Percentiles rank a stretch among this genome's conserved stretches.
These are phyloP conservation scores for Stephania yunnanensis DNA, from an alignment of 164 flowering plant species.

Conservation along the genomic window DNA sequence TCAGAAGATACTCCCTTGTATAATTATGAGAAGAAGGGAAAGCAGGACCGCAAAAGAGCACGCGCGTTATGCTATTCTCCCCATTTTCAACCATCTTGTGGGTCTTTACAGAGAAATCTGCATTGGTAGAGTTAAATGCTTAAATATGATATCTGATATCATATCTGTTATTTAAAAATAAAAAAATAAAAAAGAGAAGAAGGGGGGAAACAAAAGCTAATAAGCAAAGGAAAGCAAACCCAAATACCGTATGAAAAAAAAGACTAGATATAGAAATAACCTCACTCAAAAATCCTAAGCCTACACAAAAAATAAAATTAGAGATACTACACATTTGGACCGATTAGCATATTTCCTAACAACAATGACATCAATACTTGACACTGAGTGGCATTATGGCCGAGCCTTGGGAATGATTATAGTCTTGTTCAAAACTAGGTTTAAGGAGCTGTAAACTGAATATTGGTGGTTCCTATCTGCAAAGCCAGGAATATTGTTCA, in stretches of 20 bases:
- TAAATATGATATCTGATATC: not conserved
- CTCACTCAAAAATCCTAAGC: not conserved
- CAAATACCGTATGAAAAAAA: not conserved
- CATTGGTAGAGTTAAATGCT: slow-evolving; percentile 11
- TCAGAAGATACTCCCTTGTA: slow-evolving; percentile 62
- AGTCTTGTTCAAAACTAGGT: not conserved
- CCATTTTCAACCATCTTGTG: slow-evolving; percentile 20
- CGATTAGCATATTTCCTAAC: not conserved
- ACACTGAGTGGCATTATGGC: not conserved
- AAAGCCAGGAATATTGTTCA: too few species aligned
- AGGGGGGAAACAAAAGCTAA: not conserved
- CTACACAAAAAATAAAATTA: not conserved
- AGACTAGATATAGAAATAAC: not conserved
- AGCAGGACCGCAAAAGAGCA: slow-evolving; percentile 74
- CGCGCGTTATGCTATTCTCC: slow-evolving; percentile 36
- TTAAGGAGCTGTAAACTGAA: not conserved
- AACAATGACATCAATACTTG: not conserved
- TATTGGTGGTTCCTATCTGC: not conserved
- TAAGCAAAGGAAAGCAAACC: not conserved
- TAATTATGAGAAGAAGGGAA: slow-evolving; percentile 66
- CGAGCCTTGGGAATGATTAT: not conserved
- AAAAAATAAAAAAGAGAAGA: too few species aligned
- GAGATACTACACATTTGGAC: not conserved
- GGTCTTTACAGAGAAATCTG: slow-evolving; percentile 16
- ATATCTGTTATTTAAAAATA: not conserved